Evolutionary conservation across 164 flowering plant genomes (phyloP), one percentile per base, ranked within the genome.

Genomic region (Nelumbo lutea): DNA sequence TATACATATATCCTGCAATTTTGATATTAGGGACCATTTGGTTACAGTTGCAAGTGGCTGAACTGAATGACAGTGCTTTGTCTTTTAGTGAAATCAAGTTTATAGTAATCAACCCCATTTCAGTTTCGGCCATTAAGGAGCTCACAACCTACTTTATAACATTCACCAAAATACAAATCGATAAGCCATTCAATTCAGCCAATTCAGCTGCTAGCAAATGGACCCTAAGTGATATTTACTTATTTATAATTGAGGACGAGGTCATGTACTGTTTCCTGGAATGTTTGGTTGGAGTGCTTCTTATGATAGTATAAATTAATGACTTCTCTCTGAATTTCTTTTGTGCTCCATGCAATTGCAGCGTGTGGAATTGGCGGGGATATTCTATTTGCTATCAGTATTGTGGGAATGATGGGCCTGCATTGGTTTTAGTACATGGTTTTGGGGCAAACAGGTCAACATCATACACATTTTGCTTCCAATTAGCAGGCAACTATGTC

Each of bases 401-500:
- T 74, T 74, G 88, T 60, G 98, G 98, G 52, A 77, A 68, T 71
- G 71, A 58, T 57, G 98, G 97, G 3, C 97, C 97, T 65, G 91
- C 97, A 44, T 68, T 94, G 61, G 86, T 94, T 78, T 74, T 91
- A 40, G 77, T 94, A 66, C 98, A 91, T 80, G 98, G 98, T 68
- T 94, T 94, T 78, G 98, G 98, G 73, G 97, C 98, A 77, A 94
- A 91, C 96, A 90, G 98, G 98, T 94, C 77, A 59, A 78, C 74
- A 64, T 68, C 70, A 70, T 69, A 76, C 79, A 71, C 65, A 79
- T 76, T 70, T 83, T 77, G 76, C 76, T 82, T 83, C 79, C 72
- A 70, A 66, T 78, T 73, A 69, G 58, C 70, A 73, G 77, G 27
- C 77, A 80, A 69, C 81, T 76, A 68, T 79, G 65, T 70, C 68